Base-by-base conservation (phyloP, 2,329 filamentous ascomycete species). In the Paracoccidioides lutzii region DNA sequence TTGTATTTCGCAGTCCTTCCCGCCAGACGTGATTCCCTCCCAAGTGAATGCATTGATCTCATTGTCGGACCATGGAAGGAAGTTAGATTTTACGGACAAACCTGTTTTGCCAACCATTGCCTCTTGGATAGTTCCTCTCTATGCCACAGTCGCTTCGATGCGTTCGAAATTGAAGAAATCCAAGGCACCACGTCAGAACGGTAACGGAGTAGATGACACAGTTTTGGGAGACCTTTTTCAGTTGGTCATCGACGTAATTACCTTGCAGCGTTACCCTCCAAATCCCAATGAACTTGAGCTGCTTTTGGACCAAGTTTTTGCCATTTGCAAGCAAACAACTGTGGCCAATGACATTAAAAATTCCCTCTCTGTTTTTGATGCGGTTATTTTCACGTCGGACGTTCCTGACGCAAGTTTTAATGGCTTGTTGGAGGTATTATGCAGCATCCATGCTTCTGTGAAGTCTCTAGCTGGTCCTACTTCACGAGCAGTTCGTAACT, bases 361-460 rank as follows among this genome's bases (percentile, higher is more conserved):
- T 54, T 67, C 71, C 1, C 59, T 74, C 9, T 64, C 66, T 30
- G 65, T 74, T 9, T 71, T 74, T 53, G 71, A 73, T 56, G 68
- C 71, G n/a, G 64, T 73, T 44, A 73, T 74, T 46, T 61, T 69
- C 37, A 72, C 69, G 55, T 64, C 67, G n/a, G 64, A 70, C 58
- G 64, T 74, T 2, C 71, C 71, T 3, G 64, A 71, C 44, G 58
- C 59, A 56, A 72, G 66, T 53, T 71, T 73, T 49, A 56, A 65
- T 40, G 61, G 65, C 33, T 60, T 74, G 51, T 59, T 74, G 33
- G 71, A 74, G 55, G 70, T 74, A 37, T 62, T 74, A 40, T 74
- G 71, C 64, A 73, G 70, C 57, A 74, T 74, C 32, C 71, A 73
- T 62, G 69, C 70, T 40, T 73, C 71, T 22, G 71, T 74, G 35